phyloP scores from a whole-genome alignment of 2,329 filamentous ascomycete genomes.

The Epichloe amarillans region DNA sequence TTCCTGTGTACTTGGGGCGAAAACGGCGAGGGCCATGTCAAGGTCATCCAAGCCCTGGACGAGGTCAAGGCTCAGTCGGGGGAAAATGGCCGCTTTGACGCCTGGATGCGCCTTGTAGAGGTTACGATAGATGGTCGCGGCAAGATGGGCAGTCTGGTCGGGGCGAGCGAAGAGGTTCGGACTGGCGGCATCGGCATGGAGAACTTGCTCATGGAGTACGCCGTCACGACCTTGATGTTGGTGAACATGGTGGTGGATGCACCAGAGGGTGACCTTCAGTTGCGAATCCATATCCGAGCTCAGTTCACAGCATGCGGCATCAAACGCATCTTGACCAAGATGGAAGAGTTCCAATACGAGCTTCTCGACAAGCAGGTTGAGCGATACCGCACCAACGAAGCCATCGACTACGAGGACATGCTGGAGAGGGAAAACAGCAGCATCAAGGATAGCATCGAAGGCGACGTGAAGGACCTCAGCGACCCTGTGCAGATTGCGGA shows the following conservation, averaged over 20 bases:
- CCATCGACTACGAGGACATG: slow-evolving; percentile 96
- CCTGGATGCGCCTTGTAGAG: slow-evolving; percentile 97
- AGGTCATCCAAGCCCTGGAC: slow-evolving; percentile 88
- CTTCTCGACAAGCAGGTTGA: slow-evolving; percentile 97
- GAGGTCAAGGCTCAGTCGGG: slow-evolving; percentile 76
- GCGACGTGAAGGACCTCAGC: slow-evolving; percentile 79
- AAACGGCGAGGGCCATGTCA: slow-evolving; percentile 70
- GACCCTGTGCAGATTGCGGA: slow-evolving; percentile 90
- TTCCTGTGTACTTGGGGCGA: slow-evolving; percentile 93
- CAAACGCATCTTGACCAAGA: slow-evolving; percentile 86
- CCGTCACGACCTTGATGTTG: slow-evolving; percentile 83
- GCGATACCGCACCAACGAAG: slow-evolving; percentile 82
- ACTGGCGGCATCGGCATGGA: slow-evolving; percentile 97
- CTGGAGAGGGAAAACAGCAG: slow-evolving; percentile 83
- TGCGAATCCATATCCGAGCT: slow-evolving; percentile 86
- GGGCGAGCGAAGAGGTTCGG: slow-evolving; percentile 89
- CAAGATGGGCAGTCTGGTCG: slow-evolving; percentile 97
- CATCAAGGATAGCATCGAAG: slow-evolving; percentile 76
- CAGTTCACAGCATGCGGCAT: slow-evolving; percentile 95
- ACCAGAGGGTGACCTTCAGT: slow-evolving; percentile 73
- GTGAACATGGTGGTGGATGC: slow-evolving; percentile 96
- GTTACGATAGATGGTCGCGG: slow-evolving; percentile 93
- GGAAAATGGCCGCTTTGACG: slow-evolving; percentile 91
- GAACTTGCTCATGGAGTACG: slow-evolving; percentile 98
- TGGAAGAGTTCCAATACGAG: slow-evolving; percentile 97